These are phyloP conservation scores for Lodderomyces parapsilosis DNA, from an alignment of 1,139 yeast species.

Conservation along the genomic window DNA sequence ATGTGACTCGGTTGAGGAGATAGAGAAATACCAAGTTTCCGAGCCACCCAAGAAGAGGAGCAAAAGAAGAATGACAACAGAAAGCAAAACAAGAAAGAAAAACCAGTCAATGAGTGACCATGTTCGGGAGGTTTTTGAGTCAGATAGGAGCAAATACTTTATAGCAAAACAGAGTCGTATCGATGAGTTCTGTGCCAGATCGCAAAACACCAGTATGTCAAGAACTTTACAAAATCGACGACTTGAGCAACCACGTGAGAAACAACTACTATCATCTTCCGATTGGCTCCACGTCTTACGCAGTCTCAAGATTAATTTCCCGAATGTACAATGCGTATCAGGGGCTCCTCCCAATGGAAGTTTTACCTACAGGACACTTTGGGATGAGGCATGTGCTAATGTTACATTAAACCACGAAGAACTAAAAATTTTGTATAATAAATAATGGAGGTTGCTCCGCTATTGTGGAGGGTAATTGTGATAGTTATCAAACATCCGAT, in stretches of 20 bases:
- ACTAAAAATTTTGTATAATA: slow-evolving; percentile 3
- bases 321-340: no score
- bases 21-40: neutral
- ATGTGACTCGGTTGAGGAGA: neutral
- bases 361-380: neutral
- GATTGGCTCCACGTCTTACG: neutral
- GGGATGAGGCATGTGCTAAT: slow-evolving; percentile 3
- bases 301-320: neutral
- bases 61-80: neutral
- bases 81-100: neutral
- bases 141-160: neutral
- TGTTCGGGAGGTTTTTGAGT: slow-evolving; percentile 3
- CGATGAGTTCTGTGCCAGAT: slow-evolving; percentile 3
- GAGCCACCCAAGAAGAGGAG: slow-evolving; percentile 1
- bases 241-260: neutral
- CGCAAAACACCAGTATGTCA: neutral
- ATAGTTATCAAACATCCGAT: neutral
- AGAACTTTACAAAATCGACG: slow-evolving; percentile 1
- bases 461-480: neutral
- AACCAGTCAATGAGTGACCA: slow-evolving; percentile 6
- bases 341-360: no score
- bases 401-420: neutral
- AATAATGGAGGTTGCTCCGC: neutral
- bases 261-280: neutral
- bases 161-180: slow-evolving; percentile 5